phyloP scores from a whole-genome alignment of 2,329 filamentous ascomycete genomes.

The Grosmannia penicillata region DNA sequence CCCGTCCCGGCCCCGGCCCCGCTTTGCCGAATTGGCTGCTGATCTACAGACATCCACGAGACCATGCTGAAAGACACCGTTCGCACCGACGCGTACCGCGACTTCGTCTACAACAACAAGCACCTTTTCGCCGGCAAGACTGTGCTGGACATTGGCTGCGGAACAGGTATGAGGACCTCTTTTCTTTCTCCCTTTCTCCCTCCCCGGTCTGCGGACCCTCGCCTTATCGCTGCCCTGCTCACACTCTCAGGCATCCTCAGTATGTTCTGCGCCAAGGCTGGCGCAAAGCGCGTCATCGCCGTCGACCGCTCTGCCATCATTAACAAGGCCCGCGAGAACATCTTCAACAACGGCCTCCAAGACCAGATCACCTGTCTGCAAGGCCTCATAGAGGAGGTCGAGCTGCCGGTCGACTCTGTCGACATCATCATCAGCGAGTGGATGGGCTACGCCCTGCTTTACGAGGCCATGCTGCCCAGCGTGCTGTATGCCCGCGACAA shows the following conservation, averaged over 20 bases:
- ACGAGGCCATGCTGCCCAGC: slow-evolving; percentile 91
- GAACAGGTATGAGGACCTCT: slow-evolving; percentile 34
- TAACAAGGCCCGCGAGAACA: slow-evolving; percentile 68
- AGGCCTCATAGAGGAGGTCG: slow-evolving; percentile 80
- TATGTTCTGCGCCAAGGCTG: slow-evolving; percentile 88
- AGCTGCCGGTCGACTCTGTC: slow-evolving; percentile 61
- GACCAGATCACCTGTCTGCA: slow-evolving; percentile 64
- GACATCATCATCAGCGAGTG: slow-evolving; percentile 95
- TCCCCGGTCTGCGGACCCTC: neutral
- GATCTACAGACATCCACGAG: slow-evolving; percentile 63
- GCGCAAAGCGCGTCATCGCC: slow-evolving; percentile 72
- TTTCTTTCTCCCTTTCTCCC: neutral
- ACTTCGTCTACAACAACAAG: slow-evolving; percentile 91
- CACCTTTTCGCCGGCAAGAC: slow-evolving; percentile 72
- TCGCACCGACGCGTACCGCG: slow-evolving; percentile 80
- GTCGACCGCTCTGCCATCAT: slow-evolving; percentile 91
- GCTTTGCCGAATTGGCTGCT: neutral
- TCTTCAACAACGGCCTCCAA: slow-evolving; percentile 65
- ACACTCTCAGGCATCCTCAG: slow-evolving; percentile 52
- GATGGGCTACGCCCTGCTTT: slow-evolving; percentile 93
- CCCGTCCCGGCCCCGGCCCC: no score
- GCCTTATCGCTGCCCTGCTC: neutral
- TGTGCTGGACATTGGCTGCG: slow-evolving; percentile 83
- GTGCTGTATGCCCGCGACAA: slow-evolving; percentile 78
- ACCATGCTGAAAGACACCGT: slow-evolving; percentile 88